Evolutionary conservation across 257 asterid species (phyloP).

Genomic region (Lycium barbarum): DNA sequence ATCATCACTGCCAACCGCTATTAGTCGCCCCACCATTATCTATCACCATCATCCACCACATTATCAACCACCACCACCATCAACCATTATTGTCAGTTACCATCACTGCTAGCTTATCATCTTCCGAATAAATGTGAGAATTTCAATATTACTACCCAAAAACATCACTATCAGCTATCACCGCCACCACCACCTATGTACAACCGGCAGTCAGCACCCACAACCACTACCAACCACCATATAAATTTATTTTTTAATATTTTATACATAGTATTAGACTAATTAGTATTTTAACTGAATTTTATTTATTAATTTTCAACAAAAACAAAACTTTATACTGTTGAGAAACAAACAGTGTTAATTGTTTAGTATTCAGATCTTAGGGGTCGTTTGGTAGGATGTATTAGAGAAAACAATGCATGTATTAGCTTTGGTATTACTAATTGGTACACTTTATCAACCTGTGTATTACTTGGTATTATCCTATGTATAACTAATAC

Average conservation of each 20-base stretch:
- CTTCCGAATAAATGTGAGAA: conserved; percentile 6
- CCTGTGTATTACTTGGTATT: too few species aligned
- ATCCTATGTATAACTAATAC: too few species aligned
- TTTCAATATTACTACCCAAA: neutral
- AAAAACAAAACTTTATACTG: neutral
- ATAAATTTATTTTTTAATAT: neutral
- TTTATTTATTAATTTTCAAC: neutral
- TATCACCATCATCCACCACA: neutral
- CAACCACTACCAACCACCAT: neutral
- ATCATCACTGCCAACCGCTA: neutral
- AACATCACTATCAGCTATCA: neutral
- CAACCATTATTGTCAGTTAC: neutral
- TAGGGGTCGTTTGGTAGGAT: too few species aligned
- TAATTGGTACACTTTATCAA: too few species aligned
- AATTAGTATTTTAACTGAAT: neutral
- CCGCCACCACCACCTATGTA: neutral
- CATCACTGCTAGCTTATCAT: neutral
- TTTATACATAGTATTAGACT: neutral
- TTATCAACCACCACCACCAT: neutral
- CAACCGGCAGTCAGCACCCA: neutral
- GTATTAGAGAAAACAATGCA: too few species aligned
- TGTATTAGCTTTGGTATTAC: too few species aligned
- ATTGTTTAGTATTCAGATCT: neutral
- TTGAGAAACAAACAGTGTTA: neutral
- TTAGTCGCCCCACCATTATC: neutral